Percentiles rank a stretch among this genome's conserved stretches.
phyloP scores from a whole-genome alignment of 257 asterid species.

The Nicotiana knightiana region DNA sequence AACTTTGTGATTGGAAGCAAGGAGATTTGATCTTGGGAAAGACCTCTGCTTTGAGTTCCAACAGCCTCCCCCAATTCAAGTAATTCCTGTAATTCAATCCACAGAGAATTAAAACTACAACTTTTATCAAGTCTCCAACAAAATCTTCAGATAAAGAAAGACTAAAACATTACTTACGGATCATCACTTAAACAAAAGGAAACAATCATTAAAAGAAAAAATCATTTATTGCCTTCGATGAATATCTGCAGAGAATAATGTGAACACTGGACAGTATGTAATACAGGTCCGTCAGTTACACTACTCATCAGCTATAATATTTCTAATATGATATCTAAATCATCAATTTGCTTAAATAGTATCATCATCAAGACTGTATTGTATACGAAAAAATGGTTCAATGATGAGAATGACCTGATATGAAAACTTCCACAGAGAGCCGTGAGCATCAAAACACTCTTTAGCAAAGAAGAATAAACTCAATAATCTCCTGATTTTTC shows the following conservation, averaged over 20 bases:
- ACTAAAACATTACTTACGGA: not conserved
- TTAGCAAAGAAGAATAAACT: not conserved
- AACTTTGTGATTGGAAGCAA: slow-evolving; percentile 71
- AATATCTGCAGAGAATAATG: not conserved
- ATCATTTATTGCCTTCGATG: not conserved
- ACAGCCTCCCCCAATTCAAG: slow-evolving; percentile 92
- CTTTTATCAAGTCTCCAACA: not conserved
- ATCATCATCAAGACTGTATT: not conserved
- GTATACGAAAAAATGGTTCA: not conserved
- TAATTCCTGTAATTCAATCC: slow-evolving; percentile 48
- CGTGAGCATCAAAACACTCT: slow-evolving; percentile 1
- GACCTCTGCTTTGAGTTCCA: slow-evolving; percentile 84
- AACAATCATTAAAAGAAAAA: not conserved
- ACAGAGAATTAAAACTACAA: not conserved
- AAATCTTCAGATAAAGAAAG: not conserved
- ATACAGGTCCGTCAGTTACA: not conserved
- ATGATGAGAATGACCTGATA: not conserved
- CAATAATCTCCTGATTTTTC: not conserved
- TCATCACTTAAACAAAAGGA: not conserved
- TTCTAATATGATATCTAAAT: not conserved
- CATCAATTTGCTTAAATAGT: not conserved
- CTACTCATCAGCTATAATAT: not conserved
- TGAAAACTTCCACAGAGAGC: not conserved
- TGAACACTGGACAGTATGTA: not conserved
- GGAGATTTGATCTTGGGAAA: slow-evolving; percentile 69